Conservation (phyloP, 2,329 filamentous ascomycete genomes). For the Lachnellula arida region DNA sequence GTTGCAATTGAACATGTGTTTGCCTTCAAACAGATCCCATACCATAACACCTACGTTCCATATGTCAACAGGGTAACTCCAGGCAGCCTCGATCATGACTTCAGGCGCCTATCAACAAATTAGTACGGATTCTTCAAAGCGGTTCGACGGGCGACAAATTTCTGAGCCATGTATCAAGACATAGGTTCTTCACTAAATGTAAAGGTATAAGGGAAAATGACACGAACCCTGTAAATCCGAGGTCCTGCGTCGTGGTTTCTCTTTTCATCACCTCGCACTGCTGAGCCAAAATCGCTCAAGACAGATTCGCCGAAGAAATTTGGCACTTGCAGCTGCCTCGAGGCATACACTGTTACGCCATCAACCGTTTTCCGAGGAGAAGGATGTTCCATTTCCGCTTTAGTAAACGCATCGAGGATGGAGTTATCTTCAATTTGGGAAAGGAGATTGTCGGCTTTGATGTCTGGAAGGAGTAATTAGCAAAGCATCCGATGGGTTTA, state of each 20-base stretch:
- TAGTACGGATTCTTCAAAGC: too few relatives aligned
- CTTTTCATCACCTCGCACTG: conserved; percentile 34
- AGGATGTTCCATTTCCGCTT: conserved; percentile 37
- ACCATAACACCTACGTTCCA: too few relatives aligned
- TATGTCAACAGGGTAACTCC: too few relatives aligned
- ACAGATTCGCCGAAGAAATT: conserved; percentile 32
- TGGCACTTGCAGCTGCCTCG: conserved; percentile 35
- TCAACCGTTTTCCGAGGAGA: conserved; percentile 39
- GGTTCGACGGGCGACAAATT: too few relatives aligned
- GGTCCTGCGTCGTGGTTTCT: conserved; percentile 37
- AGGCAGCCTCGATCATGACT: too few relatives aligned
- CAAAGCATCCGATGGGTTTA: neutral
- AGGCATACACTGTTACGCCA: conserved; percentile 39
- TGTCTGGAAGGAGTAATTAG: conserved; percentile 27
- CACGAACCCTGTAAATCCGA: conserved; percentile 35
- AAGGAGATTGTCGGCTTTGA: conserved; percentile 46
- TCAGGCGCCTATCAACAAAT: too few relatives aligned
- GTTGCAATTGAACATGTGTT: conserved; percentile 36
- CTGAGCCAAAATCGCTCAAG: conserved; percentile 47
- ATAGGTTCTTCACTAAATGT: conserved; percentile 33
- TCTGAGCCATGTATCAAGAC: conserved; percentile 43
- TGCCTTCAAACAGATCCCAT: conserved; percentile 46
- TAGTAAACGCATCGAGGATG: conserved; percentile 35
- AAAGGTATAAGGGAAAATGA: neutral
- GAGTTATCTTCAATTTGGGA: conserved; percentile 33